A percentile compares a stretch with the other conserved stretches of the same genome.
Evolutionary conservation across 1,284 basidiomycete species (phyloP).

Genomic region (Rhodotorula mucilaginosa): DNA sequence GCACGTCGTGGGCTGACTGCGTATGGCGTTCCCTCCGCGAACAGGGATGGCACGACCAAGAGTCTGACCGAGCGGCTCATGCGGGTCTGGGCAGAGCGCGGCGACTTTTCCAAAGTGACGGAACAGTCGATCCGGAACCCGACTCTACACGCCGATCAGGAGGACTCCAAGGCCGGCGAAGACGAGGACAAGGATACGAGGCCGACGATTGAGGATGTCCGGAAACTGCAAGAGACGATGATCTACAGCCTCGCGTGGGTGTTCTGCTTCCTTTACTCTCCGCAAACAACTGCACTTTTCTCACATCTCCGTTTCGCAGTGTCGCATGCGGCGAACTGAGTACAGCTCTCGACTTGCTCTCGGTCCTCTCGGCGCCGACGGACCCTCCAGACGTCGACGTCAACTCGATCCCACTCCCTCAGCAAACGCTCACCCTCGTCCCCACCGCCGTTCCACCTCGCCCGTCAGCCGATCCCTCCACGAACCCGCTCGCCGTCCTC

Average conservation of each 20-base stretch:
- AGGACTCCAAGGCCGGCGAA: background rate
- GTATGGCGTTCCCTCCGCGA: too few relatives aligned
- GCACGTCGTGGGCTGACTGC: background rate
- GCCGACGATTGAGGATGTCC: conserved; percentile 23
- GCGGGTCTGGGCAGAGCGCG: conserved; percentile 42
- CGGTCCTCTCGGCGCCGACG: conserved; percentile 32
- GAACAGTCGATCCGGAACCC: conserved; percentile 14
- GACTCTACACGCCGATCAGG: background rate
- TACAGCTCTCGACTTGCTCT: conserved; percentile 39
- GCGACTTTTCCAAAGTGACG: conserved; percentile 41
- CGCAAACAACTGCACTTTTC: background rate
- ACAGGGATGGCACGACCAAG: conserved; percentile 26
- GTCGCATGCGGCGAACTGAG: conserved; percentile 34
- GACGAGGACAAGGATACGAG: conserved; percentile 14
- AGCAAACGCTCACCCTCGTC: conserved; percentile 29
- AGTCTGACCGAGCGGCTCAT: conserved; percentile 30
- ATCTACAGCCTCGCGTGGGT: conserved; percentile 32
- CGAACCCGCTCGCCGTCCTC: conserved; percentile 23
- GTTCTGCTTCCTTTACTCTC: background rate
- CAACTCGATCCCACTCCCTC: conserved; percentile 31
- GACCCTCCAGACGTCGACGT: conserved; percentile 37
- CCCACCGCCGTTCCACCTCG: conserved; percentile 14
- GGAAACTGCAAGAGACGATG: conserved; percentile 24
- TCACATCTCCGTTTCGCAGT: background rate
- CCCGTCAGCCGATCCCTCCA: conserved; percentile 1